Base-by-base conservation (phyloP, 768 basidiomycete species). In the Tulasnella sp. region DNA sequence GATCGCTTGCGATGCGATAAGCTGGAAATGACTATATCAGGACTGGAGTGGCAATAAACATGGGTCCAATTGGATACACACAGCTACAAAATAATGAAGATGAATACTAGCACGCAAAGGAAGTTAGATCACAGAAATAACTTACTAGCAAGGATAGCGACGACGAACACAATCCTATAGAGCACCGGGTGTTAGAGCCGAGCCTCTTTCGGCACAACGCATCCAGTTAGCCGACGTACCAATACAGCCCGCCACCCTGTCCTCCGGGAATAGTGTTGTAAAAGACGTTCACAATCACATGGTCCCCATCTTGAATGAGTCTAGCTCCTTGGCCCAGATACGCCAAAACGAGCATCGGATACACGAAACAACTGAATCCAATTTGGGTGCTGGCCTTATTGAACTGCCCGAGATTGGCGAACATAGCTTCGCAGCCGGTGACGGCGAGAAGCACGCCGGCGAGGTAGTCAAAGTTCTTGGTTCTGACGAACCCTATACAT, bases 241-340 rank as follows among this genome's bases (percentile, higher is more conserved):
- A 87, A 68, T 79, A 85, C 3, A 85, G 68, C 0, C 72, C 70
- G 0, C 82, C 80, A 55, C 76, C 76, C 2, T 60, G 58, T 0
- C 72, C 68, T 0, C 83, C 84, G 0, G 84, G 84, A 48, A 87
- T 85, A 1, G 80, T 74, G 0, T 71, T 70, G 70, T 84, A 85
- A 67, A 87, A 85, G 2, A 84, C 69, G 62, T 82, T 81, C 0
- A 63, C 11, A 3, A 85, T 64, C 19, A 83, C 76, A 0, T 45
- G 63, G 24, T 75, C 74, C 3, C 79, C 78, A 58, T 81, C 74
- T 2, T 63, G 56, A 60, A 85, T 78, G 38, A 87, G 69, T 2
- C 77, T 73, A 10, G 84, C 80, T 12, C 84, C 84, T 69, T 87
- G 84, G 1, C 84, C 85, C 17, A 87, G 78, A 65, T 87, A 87